Evolutionary conservation across 371 early-diverging fungal species (phyloP).

Genomic region (Mortierella sp.): DNA sequence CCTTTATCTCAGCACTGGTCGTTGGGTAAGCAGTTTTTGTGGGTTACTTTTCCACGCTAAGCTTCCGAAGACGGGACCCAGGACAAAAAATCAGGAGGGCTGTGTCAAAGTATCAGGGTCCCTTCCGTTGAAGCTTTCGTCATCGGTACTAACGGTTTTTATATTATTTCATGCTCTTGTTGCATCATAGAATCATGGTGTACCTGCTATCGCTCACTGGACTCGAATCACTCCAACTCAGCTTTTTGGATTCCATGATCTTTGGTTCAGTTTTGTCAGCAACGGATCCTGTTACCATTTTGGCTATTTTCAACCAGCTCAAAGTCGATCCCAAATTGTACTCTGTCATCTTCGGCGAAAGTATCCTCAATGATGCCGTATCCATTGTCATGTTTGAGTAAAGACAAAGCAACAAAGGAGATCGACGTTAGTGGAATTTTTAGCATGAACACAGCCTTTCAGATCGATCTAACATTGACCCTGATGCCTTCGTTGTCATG

Average conservation of each 20-base stretch:
- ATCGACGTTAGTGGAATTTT: neutral
- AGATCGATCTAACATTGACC: too few relatives aligned
- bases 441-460: too few relatives aligned
- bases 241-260: slow-evolving; percentile 90
- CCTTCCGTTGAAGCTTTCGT: too few relatives aligned
- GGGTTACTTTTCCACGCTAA: too few relatives aligned
- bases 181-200: slow-evolving; percentile 62
- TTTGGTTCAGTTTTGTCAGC: slow-evolving; percentile 94
- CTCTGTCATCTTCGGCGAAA: slow-evolving; percentile 95
- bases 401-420: slow-evolving; percentile 15
- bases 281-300: slow-evolving; percentile 95
- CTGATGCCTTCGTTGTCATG: too few relatives aligned
- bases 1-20: slow-evolving; percentile 87
- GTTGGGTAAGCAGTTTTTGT: slow-evolving; percentile 87
- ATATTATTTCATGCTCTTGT: neutral
- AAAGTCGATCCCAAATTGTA: slow-evolving; percentile 93
- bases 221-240: slow-evolving; percentile 68
- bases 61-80: too few relatives aligned
- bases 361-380: slow-evolving; percentile 93
- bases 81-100: too few relatives aligned
- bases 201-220: slow-evolving; percentile 78
- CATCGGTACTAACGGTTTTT: too few relatives aligned
- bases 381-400: slow-evolving; percentile 93
- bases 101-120: too few relatives aligned
- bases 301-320: slow-evolving; percentile 92